Base-by-base conservation (phyloP, 192 early-diverging fungal genomes). In the Ambispora gerdemannii region DNA sequence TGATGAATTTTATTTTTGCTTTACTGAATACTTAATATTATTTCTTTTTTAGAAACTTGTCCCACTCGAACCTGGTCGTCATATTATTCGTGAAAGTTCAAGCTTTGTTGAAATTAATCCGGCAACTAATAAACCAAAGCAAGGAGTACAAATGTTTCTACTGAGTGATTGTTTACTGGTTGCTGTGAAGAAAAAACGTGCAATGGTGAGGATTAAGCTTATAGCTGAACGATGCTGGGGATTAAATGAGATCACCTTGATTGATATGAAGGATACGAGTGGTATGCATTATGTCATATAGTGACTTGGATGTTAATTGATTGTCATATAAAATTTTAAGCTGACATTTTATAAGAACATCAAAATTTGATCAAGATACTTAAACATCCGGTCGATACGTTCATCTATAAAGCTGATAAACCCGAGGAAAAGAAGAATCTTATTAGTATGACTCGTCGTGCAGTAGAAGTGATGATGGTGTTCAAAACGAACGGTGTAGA, bases 111-210 rank as follows among this genome's bases (percentile, higher is more conserved):
- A 98, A 75, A 79, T 97, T 28, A 91, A 93, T 73, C 87, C 88
- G 19, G 86, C 81, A 32, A 88, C 84, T 3, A 82, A 86, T 77
- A 89, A 92, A 73, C 76, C 84, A 19, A 85, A 88, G 47, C 92
- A 95, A 61, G 81, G 80, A 15, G 91, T 94, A 0, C 89, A 92
- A 62, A 78, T 97, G 43, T 85, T 92, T 31, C 76, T 98, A 19
- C 77, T 98, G 50, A 94, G 83, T 71, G 95, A 98, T 73, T 85
- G 90, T 43, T 65, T 98, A 4, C 72, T 98, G 58, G 75, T 97
- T 35, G 89, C 90, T 0, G 84, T 83, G 10, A 88, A 89, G 60
- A 93, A 91, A 72, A 92, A 91, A 67, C 88, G 89, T 61, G 82
- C 38, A 43, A 43, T 43, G 38, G 76, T 87, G 33, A 90, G 89